Evolutionary conservation across 1,139 yeast genomes (phyloP), one percentile per base, ranked within the genome.

Genomic region (Hemisphaericaspora xylanilytica): DNA sequence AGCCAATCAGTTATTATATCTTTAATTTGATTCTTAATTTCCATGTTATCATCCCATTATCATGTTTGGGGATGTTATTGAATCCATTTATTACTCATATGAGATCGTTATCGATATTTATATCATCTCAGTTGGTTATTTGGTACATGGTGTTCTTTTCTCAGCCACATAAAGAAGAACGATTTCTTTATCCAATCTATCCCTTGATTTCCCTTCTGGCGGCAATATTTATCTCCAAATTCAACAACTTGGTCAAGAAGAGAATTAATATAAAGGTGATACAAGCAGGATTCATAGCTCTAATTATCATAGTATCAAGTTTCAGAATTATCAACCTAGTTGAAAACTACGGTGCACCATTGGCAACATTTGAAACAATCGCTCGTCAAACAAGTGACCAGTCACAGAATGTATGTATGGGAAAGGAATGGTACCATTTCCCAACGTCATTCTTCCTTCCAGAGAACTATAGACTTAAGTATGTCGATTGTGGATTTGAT

Each of bases 131-230:
- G 1, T 55, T 85, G 24, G 41, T 74, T 3, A 36, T 85, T 0
- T 90, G 97, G 97, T 56, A 75, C 18, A 62, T 59, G 0, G 71
- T 89, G 3, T 87, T 90, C 55, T 70, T 73, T 41, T 47, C 63
- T 6, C 97, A 89, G 52, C 94, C 96, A 2, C 97, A 90, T 58
- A 92, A 92, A 57, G 97, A 90, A 58, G 97, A 90, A 58, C 70
- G 97, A 44, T 92, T 90, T 56, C 61, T 90, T 51, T 92, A 88
- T 51, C 96, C 96, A 8, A 71, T 86, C 0, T 90, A 90, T 56
- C 83, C 90, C 4, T 67, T 85, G 33, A 69, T 90, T 22, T 61
- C 78, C 6, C 53, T 85, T 18, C 73, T 80, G 42, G 90, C 88
- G 3, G 78, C 94, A 0, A 55, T 85, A 2, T 61, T 80, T 0